Percentiles rank a stretch among this genome's conserved stretches.
phyloP scores from a whole-genome alignment of 345 rosid genomes.

The Angophora floribunda region DNA sequence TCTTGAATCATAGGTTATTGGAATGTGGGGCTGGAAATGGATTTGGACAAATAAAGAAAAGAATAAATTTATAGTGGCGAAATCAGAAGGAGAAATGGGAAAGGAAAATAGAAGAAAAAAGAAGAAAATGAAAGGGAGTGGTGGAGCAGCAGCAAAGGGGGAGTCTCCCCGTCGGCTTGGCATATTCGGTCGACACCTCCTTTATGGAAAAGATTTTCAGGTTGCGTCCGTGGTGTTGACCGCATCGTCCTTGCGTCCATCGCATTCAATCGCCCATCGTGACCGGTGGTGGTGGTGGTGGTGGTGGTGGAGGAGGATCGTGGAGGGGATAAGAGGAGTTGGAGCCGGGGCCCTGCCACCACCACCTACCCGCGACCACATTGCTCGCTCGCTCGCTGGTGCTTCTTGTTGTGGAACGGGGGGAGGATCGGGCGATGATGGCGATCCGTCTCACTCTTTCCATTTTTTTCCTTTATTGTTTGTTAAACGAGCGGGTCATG shows the following conservation, averaged over 20 bases:
- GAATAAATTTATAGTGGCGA: neutral
- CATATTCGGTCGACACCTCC: conserved; percentile 18
- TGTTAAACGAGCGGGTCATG: too few relatives aligned
- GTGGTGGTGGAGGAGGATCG: neutral
- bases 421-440: neutral
- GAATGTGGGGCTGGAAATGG: neutral
- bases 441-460: neutral
- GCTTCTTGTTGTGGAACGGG: neutral
- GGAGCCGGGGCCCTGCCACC: neutral
- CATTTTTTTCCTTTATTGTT: too few relatives aligned
- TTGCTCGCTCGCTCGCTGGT: neutral
- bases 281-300: neutral
- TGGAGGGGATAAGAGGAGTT: neutral
- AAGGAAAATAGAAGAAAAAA: neutral
- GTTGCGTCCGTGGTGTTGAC: neutral
- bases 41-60: neutral
- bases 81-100: neutral
- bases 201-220: conserved; percentile 2
- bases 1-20: neutral
- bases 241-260: neutral
- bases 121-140: conserved; percentile 1
- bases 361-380: neutral
- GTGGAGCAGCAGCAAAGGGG: conserved; percentile 12
- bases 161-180: conserved; percentile 31
- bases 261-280: too few relatives aligned